Evolutionary conservation across 2,329 filamentous ascomycete species (phyloP), one percentile per base, ranked within the genome.

Genomic region (Stemphylium lycopersici): DNA sequence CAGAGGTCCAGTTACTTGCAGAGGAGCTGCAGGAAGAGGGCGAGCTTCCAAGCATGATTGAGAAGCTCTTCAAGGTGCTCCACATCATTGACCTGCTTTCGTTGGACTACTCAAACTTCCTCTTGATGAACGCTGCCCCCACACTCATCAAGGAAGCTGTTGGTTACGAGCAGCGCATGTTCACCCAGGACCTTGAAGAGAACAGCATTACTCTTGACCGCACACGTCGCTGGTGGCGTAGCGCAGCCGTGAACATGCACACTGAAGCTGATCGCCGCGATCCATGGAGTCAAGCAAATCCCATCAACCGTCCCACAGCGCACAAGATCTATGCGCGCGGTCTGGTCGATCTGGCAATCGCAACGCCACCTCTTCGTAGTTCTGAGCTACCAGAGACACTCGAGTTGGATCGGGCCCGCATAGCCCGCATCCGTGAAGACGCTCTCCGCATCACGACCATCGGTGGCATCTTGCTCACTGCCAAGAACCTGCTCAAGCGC

Each of bases 21-120:
- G 83, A 88, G 44, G 85, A 87, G 55, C 83, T 85, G 18, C 58
- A 72, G 52, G 65, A 75, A n/a, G 71, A 75, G 38, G 76, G 77
- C 7, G 68, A 77, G n/a, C 66, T 80, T 6, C 84, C 86, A 3
- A 83, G 87, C 68, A 84, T 92, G 66, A 89, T 92, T 13, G 87
- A 90, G 67, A 87, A 90, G 58, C 82, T 93, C 1, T 88, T 91
- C 76, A 87, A 88, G 12, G 80, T 95, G 2, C 84, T 91, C 48
- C 84, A 86, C 26, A 89, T 91, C 62, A 89, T 93, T 51, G 89
- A 95, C 66, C 78, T 89, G 32, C 87, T 93, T 77, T 84, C 90
- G 20, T 86, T 91, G 54, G 90, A 95, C 66, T 92, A 93, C 67
- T 88, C 90, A 55, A 95, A 95, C 70, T 93, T 91, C 68, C 81